Percentiles rank a stretch among this genome's conserved stretches.
Conservation (phyloP, 352 stramenopile species). For the Globisporangium paddicum region DNA sequence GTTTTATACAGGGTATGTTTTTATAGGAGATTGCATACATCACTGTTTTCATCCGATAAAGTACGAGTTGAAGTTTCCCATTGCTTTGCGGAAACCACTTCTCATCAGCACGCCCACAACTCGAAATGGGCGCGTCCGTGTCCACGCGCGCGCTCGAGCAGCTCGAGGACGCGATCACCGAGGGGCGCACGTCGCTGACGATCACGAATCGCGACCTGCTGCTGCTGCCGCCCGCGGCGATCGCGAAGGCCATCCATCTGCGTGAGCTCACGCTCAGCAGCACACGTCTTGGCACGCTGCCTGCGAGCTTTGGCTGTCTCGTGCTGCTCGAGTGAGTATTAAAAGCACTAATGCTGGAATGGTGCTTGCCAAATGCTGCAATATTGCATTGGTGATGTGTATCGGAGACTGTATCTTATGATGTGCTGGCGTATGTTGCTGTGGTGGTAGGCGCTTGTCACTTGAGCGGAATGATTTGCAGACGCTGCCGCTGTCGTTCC, state of each 20-base stretch:
- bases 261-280: constrained; percentile 33
- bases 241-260: constrained; percentile 40
- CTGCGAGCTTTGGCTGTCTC: constrained; percentile 49
- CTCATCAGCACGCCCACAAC: too few relatives aligned
- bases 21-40: neutral
- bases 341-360: neutral
- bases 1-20: neutral
- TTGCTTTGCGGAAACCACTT: neutral
- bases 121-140: constrained; percentile 28
- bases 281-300: constrained; percentile 27
- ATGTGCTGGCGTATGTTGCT: neutral
- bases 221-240: constrained; percentile 32
- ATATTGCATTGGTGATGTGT: neutral
- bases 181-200: constrained; percentile 16
- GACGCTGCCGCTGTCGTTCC: constrained; percentile 50
- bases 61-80: constrained; percentile 9
- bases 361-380: too few relatives aligned
- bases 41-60: neutral
- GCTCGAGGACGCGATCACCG: constrained; percentile 31
- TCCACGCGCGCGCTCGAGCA: constrained; percentile 32
- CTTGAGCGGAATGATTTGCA: constrained; percentile 48
- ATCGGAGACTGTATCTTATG: neutral
- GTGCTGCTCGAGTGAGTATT: constrained; percentile 37
- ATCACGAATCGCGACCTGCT: constrained; percentile 33
- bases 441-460: constrained; percentile 31